Percentiles rank a stretch among this genome's conserved stretches.
These are phyloP conservation scores for Saccharomyces hybrid DNA, from an alignment of 1,139 yeast genomes.

Conservation along the genomic window DNA sequence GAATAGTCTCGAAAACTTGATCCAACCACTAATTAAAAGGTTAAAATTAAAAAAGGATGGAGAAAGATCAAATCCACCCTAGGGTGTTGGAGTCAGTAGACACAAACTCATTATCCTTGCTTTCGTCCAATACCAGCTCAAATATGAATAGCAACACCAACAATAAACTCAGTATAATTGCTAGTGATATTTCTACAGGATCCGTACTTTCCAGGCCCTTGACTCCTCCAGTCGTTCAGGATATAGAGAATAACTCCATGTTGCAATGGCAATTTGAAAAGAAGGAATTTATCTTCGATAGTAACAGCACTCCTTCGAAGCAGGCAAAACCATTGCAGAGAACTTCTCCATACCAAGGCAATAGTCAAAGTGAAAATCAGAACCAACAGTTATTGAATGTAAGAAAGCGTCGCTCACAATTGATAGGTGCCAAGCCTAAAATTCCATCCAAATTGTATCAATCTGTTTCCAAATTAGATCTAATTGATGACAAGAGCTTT, in stretches of 20 bases:
- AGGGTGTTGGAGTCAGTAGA: slow-evolving; percentile 24
- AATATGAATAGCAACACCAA: slow-evolving; percentile 8
- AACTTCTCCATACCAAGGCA: background rate
- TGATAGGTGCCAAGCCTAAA: slow-evolving; percentile 24
- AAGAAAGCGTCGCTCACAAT: slow-evolving; percentile 19
- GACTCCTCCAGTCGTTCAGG: slow-evolving; percentile 10
- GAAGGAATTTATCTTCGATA: slow-evolving; percentile 25
- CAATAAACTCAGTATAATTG: slow-evolving; percentile 2
- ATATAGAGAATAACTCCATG: slow-evolving; percentile 15
- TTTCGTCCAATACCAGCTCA: slow-evolving; percentile 9
- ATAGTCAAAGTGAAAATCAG: slow-evolving; percentile 3
- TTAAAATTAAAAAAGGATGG: slow-evolving; percentile 2
- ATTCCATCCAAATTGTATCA: slow-evolving; percentile 17
- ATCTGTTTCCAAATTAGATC: slow-evolving; percentile 26
- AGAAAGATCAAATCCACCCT: slow-evolving; percentile 18
- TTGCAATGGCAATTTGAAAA: slow-evolving; percentile 24
- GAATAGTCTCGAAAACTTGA: no score
- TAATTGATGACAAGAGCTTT: slow-evolving; percentile 24
- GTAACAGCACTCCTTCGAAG: slow-evolving; percentile 28
- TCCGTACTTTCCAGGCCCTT: slow-evolving; percentile 7
- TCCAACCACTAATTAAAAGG: background rate
- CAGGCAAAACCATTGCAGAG: slow-evolving; percentile 4
- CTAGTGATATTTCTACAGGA: background rate
- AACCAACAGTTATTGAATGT: slow-evolving; percentile 12
- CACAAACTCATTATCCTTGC: slow-evolving; percentile 20